Percentiles rank a stretch among this genome's conserved stretches.
phyloP scores from a whole-genome alignment of 2,329 filamentous ascomycete species.

The Tolypocladium paradoxum region DNA sequence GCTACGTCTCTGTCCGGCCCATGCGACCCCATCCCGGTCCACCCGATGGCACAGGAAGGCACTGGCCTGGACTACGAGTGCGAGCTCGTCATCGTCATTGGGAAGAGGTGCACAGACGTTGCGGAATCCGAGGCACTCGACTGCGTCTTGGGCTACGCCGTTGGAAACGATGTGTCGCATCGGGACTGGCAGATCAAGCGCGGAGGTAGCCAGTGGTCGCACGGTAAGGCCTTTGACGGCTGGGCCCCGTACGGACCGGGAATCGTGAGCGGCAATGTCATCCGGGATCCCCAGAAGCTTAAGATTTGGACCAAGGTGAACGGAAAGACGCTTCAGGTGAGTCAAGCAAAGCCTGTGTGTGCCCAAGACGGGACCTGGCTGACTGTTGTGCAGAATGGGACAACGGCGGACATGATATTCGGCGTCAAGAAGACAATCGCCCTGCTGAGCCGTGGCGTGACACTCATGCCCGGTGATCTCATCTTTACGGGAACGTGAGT shows the following conservation, averaged over 20 bases:
- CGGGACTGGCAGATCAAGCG: slow-evolving; percentile 64
- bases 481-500: slow-evolving; percentile 56
- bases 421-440: slow-evolving; percentile 46
- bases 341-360: not conserved
- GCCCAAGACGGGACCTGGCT: not conserved
- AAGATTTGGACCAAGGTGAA: slow-evolving; percentile 49
- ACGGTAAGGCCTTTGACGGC: slow-evolving; percentile 66
- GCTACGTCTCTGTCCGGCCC: slow-evolving; percentile 55
- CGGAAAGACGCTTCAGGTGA: slow-evolving; percentile 42
- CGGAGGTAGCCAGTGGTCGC: slow-evolving; percentile 58
- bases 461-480: slow-evolving; percentile 51
- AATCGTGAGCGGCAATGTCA: slow-evolving; percentile 48
- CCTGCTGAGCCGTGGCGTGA: slow-evolving; percentile 50
- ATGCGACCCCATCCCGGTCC: slow-evolving; percentile 54
- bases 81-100: slow-evolving; percentile 65
- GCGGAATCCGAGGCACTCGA: slow-evolving; percentile 54
- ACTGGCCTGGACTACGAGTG: slow-evolving; percentile 70
- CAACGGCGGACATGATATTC: slow-evolving; percentile 54
- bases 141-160: slow-evolving; percentile 63
- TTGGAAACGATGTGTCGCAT: slow-evolving; percentile 73
- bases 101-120: slow-evolving; percentile 55
- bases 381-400: slow-evolving; percentile 29
- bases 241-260: slow-evolving; percentile 67
- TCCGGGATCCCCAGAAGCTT: slow-evolving; percentile 46
- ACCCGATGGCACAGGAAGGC: slow-evolving; percentile 51